A percentile compares a stretch with the other conserved stretches of the same genome.
phyloP scores from a whole-genome alignment of 2,329 filamentous ascomycete species.

The Metarhizium rileyi region DNA sequence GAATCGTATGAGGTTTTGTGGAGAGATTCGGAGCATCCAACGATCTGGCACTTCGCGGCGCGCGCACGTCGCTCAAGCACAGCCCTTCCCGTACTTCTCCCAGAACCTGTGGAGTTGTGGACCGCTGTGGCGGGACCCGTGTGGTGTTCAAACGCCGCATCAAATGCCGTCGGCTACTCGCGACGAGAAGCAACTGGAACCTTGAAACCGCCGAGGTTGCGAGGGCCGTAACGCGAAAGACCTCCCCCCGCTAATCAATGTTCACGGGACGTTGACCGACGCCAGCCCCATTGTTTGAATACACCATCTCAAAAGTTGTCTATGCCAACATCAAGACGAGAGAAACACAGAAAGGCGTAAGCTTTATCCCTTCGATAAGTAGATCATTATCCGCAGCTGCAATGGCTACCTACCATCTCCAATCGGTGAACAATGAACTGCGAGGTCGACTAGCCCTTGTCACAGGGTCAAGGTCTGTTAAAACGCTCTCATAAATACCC shows the following conservation, averaged over 20 bases:
- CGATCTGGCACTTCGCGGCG: too few species aligned
- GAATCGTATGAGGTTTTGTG: neutral
- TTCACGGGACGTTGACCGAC: neutral
- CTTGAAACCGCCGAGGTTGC: neutral
- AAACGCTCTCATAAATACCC: neutral
- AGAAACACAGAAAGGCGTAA: too few species aligned
- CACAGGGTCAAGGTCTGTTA: constrained; percentile 7
- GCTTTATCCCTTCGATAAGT: too few species aligned
- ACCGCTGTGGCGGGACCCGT: too few species aligned
- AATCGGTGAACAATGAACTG: constrained; percentile 2
- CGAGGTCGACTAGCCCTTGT: constrained; percentile 4
- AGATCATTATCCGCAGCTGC: neutral
- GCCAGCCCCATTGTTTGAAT: neutral
- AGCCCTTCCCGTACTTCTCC: too few species aligned
- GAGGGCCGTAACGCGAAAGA: too few species aligned
- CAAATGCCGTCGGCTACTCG: neutral
- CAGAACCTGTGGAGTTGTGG: too few species aligned
- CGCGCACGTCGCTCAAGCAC: too few species aligned
- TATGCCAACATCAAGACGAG: too few species aligned
- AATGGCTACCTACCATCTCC: neutral
- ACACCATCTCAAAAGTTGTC: too few species aligned
- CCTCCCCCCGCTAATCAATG: too few species aligned
- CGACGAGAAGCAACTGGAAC: neutral
- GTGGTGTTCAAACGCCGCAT: neutral
- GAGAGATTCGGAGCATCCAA: neutral